Percentiles rank a stretch among this genome's conserved stretches.
phyloP scores from a whole-genome alignment of 2,329 filamentous ascomycete species.

The Cryphonectria naterciae region DNA sequence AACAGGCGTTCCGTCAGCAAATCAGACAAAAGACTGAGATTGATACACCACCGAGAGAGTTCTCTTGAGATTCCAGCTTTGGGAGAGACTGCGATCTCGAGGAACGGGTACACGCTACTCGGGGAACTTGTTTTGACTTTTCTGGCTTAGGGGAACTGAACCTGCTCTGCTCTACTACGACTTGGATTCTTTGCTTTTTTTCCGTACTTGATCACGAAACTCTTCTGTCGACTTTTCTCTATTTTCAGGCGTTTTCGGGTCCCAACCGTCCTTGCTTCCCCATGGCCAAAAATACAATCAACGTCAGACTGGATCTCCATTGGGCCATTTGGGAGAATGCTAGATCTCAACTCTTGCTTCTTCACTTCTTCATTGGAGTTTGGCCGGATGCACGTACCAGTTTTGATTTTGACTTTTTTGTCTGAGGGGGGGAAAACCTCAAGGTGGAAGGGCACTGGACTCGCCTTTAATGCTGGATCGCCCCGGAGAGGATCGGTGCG shows the following conservation, averaged over 20 bases:
- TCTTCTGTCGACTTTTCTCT: slow-evolving; percentile 8
- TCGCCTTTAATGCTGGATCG: slow-evolving; percentile 26
- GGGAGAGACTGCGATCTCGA: slow-evolving; percentile 22
- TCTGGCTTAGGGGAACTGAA: slow-evolving; percentile 21
- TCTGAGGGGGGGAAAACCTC: slow-evolving; percentile 4
- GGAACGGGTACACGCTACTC: slow-evolving; percentile 22
- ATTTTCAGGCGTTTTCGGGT: slow-evolving; percentile 28
- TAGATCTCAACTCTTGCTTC: slow-evolving; percentile 27
- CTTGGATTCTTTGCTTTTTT: slow-evolving; percentile 21
- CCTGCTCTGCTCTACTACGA: slow-evolving; percentile 22
- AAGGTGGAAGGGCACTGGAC: slow-evolving; percentile 19
- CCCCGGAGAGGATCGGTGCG: slow-evolving; percentile 21
- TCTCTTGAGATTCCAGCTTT: slow-evolving; percentile 23
- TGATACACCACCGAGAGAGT: slow-evolving; percentile 21
- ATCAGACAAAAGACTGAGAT: slow-evolving; percentile 23
- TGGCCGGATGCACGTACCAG: slow-evolving; percentile 21
- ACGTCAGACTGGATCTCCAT: slow-evolving; percentile 26
- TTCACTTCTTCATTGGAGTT: slow-evolving; percentile 29
- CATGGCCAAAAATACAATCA: slow-evolving; percentile 15
- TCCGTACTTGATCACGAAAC: slow-evolving; percentile 1
- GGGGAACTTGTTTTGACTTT: slow-evolving; percentile 13
- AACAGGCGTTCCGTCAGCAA: slow-evolving; percentile 27
- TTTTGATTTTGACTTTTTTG: slow-evolving; percentile 21
- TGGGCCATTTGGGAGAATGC: slow-evolving; percentile 29
- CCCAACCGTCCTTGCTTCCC: slow-evolving; percentile 22